phyloP scores from a whole-genome alignment of 208 protist genomes.

The Acanthamoeba castellanii region DNA sequence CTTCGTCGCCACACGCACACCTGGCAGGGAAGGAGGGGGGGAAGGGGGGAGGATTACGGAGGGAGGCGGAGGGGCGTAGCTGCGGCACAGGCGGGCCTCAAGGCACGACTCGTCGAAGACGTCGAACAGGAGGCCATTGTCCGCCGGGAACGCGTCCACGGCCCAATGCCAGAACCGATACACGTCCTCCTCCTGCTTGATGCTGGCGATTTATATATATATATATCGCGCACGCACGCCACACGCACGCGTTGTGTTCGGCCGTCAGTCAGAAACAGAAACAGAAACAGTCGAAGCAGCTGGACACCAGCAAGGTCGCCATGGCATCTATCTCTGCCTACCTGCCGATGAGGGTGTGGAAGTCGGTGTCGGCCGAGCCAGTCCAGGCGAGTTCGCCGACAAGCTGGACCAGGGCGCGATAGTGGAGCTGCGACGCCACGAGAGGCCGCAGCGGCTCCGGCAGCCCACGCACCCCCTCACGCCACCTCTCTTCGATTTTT shows the following conservation, averaged over 20 bases:
- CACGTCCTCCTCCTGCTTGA: slow-evolving; percentile 23
- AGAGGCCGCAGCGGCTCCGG: neutral
- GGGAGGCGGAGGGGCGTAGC: neutral
- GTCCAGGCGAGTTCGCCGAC: neutral
- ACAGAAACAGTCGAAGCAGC: too few relatives aligned
- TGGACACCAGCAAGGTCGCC: neutral
- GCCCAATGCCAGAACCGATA: slow-evolving; percentile 8
- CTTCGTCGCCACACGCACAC: neutral
- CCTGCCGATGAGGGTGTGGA: neutral
- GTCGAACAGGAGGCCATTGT: neutral
- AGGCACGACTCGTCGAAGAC: neutral
- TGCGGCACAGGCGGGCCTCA: neutral
- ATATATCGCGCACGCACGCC: neutral
- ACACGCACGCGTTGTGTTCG: neutral
- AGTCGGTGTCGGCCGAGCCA: neutral
- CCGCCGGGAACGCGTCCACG: neutral
- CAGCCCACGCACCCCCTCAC: neutral
- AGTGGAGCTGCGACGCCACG: slow-evolving; percentile 10
- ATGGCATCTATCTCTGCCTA: neutral
- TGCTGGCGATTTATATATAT: neutral
- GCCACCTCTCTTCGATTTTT: neutral
- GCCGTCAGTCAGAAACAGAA: too few relatives aligned
- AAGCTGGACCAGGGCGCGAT: neutral
- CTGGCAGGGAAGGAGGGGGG: too few relatives aligned
- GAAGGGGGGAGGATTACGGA: neutral